A percentile compares a stretch with the other conserved stretches of the same genome.
phyloP scores from a whole-genome alignment of 148 eudicot genomes.

The Arbutus unedo region DNA sequence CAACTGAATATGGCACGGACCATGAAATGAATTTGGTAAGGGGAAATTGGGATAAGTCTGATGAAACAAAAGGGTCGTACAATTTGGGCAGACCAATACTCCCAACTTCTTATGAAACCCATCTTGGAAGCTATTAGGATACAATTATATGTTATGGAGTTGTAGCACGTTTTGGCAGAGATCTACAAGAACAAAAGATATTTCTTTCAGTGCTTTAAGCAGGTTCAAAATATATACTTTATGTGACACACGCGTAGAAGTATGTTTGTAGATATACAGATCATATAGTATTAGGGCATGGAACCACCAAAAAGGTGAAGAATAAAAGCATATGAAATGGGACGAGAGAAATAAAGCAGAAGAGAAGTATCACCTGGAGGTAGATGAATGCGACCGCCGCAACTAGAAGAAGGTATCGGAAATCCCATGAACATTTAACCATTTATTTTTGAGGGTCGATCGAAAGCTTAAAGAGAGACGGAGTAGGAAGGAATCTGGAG shows the following conservation, averaged over 20 bases:
- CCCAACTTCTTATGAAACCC: background rate
- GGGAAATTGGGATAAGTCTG: background rate
- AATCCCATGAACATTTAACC: conserved; percentile 54
- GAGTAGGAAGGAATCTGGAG: background rate
- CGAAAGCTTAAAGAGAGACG: background rate
- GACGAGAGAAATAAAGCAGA: background rate
- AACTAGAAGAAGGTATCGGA: conserved; percentile 65
- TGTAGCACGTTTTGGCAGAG: no score
- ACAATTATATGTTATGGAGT: background rate
- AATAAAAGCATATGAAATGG: background rate
- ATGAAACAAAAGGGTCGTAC: background rate
- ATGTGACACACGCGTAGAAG: background rate
- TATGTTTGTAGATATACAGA: no score
- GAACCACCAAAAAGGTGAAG: background rate
- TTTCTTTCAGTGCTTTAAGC: background rate
- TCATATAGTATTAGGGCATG: background rate
- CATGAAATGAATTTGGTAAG: background rate
- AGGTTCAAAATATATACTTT: background rate
- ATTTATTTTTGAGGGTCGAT: conserved; percentile 20
- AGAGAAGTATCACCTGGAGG: conserved; percentile 54
- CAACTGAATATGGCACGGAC: background rate
- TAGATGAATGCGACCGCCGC: conserved; percentile 71
- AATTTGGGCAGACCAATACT: background rate
- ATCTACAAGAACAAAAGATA: no score
- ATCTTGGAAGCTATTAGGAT: background rate